phyloP scores from a whole-genome alignment of 208 protist species.

The Balamuthia mandrillaris region DNA sequence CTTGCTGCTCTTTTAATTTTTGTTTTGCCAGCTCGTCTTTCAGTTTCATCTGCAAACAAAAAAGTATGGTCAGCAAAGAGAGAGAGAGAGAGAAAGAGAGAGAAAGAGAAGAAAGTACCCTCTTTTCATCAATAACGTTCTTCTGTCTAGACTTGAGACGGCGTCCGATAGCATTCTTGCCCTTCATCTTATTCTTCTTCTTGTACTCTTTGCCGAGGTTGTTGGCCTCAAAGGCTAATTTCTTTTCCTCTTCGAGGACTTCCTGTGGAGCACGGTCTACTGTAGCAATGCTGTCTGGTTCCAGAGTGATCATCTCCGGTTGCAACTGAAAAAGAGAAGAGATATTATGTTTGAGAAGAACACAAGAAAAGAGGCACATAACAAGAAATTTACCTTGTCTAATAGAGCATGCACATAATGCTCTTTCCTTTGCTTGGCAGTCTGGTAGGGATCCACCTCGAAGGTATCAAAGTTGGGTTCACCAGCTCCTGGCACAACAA shows the following conservation, averaged over 20 bases:
- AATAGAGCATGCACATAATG: conserved; percentile 70
- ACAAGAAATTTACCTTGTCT: conserved; percentile 69
- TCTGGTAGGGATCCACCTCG: conserved; percentile 82
- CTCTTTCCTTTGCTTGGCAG: conserved; percentile 68
- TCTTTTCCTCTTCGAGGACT: conserved; percentile 1
- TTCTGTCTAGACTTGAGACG: conserved; percentile 3
- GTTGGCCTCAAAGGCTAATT: neutral
- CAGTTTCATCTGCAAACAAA: no score
- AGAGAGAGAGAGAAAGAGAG: no score
- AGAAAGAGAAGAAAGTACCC: no score
- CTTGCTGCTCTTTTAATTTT: neutral
- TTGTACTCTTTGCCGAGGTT: neutral
- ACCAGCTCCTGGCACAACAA: conserved; percentile 75
- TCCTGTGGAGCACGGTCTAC: conserved; percentile 24
- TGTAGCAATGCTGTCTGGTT: conserved; percentile 61
- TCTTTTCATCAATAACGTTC: conserved; percentile 21
- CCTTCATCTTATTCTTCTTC: conserved; percentile 17
- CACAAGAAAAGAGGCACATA: neutral
- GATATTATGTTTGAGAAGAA: neutral
- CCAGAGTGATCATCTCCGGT: conserved; percentile 72
- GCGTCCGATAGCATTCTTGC: neutral
- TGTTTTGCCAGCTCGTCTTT: no score
- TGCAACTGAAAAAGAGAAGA: conserved; percentile 55
- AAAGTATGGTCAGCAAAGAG: no score
- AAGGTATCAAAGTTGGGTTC: conserved; percentile 84